phyloP scores from a whole-genome alignment of 768 basidiomycete species.

The Lyophyllum shimeji region DNA sequence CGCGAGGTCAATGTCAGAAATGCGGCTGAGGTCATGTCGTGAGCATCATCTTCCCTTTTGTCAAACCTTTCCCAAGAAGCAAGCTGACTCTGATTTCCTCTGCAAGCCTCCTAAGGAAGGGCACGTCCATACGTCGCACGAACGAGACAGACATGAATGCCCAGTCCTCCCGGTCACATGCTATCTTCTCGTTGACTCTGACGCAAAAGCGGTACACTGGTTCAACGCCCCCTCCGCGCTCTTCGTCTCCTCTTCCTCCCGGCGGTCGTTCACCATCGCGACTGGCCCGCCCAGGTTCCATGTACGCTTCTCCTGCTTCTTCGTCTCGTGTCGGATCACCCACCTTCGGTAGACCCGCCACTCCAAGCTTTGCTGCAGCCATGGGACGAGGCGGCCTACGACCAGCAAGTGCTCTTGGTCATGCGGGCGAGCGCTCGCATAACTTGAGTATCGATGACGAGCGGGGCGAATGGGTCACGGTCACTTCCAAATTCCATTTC shows the following conservation, averaged over 20 bases:
- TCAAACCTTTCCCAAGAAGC: background rate
- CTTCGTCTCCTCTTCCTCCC: slow-evolving; percentile 74
- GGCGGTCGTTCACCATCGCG: slow-evolving; percentile 75
- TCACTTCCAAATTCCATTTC: slow-evolving; percentile 96
- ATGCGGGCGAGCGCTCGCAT: slow-evolving; percentile 49
- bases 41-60: slow-evolving; percentile 37
- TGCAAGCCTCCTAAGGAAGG: slow-evolving; percentile 79
- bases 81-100: slow-evolving; percentile 11
- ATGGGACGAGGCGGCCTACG: slow-evolving; percentile 71
- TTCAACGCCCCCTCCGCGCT: slow-evolving; percentile 65
- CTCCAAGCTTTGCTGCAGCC: slow-evolving; percentile 76
- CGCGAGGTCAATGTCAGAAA: slow-evolving; percentile 88
- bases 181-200: slow-evolving; percentile 95
- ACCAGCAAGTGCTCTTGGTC: slow-evolving; percentile 81
- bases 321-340: slow-evolving; percentile 68
- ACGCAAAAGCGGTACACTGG: slow-evolving; percentile 88
- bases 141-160: slow-evolving; percentile 99
- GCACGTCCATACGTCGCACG: slow-evolving; percentile 88
- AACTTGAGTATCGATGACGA: slow-evolving; percentile 52
- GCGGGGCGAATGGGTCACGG: slow-evolving; percentile 81
- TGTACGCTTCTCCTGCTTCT: slow-evolving; percentile 48
- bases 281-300: slow-evolving; percentile 79
- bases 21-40: slow-evolving; percentile 90
- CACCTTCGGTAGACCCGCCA: slow-evolving; percentile 73
- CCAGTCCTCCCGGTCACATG: slow-evolving; percentile 96